Percentiles rank a stretch among this genome's conserved stretches.
Conservation (phyloP, 208 protist genomes). For the Phytomonas sp. region DNA sequence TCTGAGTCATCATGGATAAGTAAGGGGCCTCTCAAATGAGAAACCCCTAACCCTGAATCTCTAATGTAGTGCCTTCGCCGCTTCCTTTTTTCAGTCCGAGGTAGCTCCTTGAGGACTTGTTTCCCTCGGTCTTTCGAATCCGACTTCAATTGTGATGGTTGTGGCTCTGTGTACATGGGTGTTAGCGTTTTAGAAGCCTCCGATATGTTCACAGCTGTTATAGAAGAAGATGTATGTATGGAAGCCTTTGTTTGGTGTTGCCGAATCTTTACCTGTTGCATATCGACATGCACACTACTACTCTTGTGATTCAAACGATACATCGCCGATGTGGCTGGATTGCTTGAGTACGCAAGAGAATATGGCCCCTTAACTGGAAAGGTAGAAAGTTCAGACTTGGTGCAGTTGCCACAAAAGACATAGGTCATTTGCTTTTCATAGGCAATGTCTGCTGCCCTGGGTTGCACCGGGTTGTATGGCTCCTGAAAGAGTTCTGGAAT, state of each 20-base stretch:
- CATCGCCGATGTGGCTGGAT: not conserved
- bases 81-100: not conserved
- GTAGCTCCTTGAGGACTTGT: not conserved
- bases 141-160: not conserved
- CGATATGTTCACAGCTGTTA: not conserved
- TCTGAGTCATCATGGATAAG: not conserved
- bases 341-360: not conserved
- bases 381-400: conserved; percentile 43
- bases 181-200: not conserved
- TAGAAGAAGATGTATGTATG: not conserved
- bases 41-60: not conserved
- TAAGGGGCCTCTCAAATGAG: not conserved
- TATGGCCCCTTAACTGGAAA: not conserved
- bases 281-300: not conserved
- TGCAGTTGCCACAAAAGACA: conserved; percentile 64
- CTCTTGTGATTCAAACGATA: not conserved
- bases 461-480: conserved; percentile 48
- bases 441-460: conserved; percentile 54
- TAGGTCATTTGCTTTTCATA: conserved; percentile 80
- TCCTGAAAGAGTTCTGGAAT: conserved; percentile 61
- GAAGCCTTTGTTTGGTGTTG: not conserved
- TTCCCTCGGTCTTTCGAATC: not conserved
- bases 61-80: not conserved
- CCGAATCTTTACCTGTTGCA: not conserved
- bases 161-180: not conserved